Conservation (phyloP, 1,284 basidiomycete genomes). For the Ganoderma meredithae region DNA sequence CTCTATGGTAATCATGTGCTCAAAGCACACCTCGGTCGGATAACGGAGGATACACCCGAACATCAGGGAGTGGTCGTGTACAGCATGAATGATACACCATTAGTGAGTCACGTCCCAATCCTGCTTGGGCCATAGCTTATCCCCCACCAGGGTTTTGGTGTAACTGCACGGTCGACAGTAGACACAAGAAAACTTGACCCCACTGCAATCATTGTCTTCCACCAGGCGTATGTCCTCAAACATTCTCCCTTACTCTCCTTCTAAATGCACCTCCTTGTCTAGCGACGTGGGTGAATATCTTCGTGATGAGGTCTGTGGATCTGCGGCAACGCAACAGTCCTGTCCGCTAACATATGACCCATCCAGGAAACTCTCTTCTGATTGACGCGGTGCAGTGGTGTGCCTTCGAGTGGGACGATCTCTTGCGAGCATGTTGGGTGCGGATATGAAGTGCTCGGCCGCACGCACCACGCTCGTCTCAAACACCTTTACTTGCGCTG, state of each 20-base stretch:
- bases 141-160: slow-evolving; percentile 87
- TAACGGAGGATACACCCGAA: slow-evolving; percentile 99
- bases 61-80: slow-evolving; percentile 98
- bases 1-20: slow-evolving; percentile 98
- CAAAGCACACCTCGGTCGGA: slow-evolving; percentile 98
- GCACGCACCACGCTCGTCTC: slow-evolving; percentile 30
- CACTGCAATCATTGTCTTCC: slow-evolving; percentile 98
- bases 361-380: slow-evolving; percentile 77
- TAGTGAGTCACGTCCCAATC: slow-evolving; percentile 59
- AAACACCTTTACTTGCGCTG: slow-evolving; percentile 21
- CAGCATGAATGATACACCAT: slow-evolving; percentile 93
- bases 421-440: slow-evolving; percentile 19
- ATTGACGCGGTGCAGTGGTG: slow-evolving; percentile 21
- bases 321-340: background rate
- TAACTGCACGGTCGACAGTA: slow-evolving; percentile 94
- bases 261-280: slow-evolving; percentile 8
- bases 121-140: slow-evolving; percentile 10
- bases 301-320: slow-evolving; percentile 83
- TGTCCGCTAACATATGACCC: background rate
- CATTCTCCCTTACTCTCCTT: background rate
- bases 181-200: slow-evolving; percentile 98
- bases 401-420: slow-evolving; percentile 5
- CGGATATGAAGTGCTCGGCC: slow-evolving; percentile 45
- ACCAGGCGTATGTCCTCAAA: slow-evolving; percentile 84
- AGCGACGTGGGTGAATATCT: slow-evolving; percentile 97